Conservation (phyloP, 805 yeast genomes). For the Candida ovalis region DNA sequence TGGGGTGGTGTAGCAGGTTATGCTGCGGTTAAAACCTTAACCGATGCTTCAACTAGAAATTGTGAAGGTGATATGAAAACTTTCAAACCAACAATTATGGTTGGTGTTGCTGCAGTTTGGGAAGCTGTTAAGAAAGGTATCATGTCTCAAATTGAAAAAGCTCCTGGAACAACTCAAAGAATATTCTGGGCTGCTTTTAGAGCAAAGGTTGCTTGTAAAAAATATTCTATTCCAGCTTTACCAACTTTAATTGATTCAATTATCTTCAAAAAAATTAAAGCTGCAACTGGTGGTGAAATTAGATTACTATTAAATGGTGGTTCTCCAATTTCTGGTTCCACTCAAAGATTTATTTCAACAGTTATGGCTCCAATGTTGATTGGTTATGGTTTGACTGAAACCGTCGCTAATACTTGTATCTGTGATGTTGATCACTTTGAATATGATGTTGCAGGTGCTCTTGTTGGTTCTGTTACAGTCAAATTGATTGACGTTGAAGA, state of each 20-base stretch:
- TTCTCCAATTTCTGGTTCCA: constrained; percentile 76
- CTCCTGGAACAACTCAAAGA: constrained; percentile 65
- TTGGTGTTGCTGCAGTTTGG: constrained; percentile 99
- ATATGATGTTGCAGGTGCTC: constrained; percentile 75
- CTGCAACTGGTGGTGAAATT: constrained; percentile 91
- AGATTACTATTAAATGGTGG: constrained; percentile 83
- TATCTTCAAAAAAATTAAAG: constrained; percentile 82
- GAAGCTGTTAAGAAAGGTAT: constrained; percentile 94
- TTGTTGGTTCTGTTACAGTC: constrained; percentile 78
- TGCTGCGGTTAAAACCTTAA: constrained; percentile 87
- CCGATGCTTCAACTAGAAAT: constrained; percentile 76
- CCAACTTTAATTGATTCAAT: constrained; percentile 63
- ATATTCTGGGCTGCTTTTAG: constrained; percentile 86
- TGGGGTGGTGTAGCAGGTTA: constrained; percentile 94
- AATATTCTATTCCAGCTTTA: constrained; percentile 76
- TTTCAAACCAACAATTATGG: constrained; percentile 90
- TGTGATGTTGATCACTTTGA: constrained; percentile 63
- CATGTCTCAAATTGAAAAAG: constrained; percentile 62
- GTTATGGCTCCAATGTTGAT: constrained; percentile 81
- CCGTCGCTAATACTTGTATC: constrained; percentile 83
- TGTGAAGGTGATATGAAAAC: constrained; percentile 85
- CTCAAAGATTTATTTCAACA: constrained; percentile 76
- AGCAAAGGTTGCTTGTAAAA: constrained; percentile 61
- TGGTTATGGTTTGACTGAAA: constrained; percentile 97
- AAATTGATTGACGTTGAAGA: constrained; percentile 90